Conservation (phyloP, 306 rosid species). For the Vachellia collinsii region DNA sequence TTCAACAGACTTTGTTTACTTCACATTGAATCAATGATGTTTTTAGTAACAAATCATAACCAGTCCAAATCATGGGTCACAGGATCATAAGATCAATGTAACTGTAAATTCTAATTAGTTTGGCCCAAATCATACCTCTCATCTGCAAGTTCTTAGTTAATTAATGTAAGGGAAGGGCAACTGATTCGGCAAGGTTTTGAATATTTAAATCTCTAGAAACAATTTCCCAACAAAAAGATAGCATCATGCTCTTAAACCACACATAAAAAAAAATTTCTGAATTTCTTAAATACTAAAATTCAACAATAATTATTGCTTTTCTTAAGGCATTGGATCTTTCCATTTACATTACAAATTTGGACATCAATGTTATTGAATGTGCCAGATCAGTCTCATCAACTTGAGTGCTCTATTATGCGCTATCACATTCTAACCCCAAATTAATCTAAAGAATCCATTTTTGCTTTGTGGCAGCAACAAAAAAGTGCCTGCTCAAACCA, state of each 20-base stretch:
- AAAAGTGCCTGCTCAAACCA: background rate
- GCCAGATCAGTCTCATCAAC: background rate
- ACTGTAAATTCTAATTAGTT: background rate
- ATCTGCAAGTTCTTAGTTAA: background rate
- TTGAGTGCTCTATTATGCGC: background rate
- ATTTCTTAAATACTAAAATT: background rate
- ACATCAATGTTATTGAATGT: background rate
- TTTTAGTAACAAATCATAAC: background rate
- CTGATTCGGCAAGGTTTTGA: too few relatives aligned
- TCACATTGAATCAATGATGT: background rate
- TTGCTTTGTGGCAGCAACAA: background rate
- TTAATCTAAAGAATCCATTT: background rate
- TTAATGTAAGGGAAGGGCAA: too few relatives aligned
- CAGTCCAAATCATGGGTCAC: background rate
- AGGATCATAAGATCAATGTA: background rate
- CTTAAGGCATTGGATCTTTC: background rate
- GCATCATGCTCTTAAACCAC: background rate
- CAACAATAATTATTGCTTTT: background rate
- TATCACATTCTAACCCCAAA: background rate
- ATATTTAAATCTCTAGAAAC: background rate
- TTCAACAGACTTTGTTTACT: too few relatives aligned
- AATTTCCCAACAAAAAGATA: background rate
- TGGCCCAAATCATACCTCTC: background rate
- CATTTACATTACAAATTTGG: too few relatives aligned
- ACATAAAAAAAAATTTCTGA: background rate